These are phyloP conservation scores for Trichoderma virens DNA, from an alignment of 495 filamentous ascomycete genomes.

Conservation along the genomic window DNA sequence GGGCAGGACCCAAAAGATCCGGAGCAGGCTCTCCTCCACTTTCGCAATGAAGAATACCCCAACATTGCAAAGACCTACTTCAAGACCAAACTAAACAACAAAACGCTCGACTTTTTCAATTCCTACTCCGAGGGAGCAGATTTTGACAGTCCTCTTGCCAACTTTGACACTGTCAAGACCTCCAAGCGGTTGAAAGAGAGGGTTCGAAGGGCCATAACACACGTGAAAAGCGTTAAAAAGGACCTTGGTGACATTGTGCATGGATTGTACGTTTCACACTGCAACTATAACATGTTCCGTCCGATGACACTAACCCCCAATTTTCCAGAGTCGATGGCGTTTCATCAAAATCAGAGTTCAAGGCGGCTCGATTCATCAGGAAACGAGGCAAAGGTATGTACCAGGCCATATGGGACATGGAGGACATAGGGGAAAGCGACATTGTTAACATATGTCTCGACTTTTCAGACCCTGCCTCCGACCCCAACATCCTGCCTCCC, in stretches of 20 bases:
- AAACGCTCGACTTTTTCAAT: neutral
- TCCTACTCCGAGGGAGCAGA: neutral
- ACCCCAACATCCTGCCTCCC: neutral
- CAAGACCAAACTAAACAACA: neutral
- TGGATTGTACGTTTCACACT: neutral
- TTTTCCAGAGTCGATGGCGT: neutral
- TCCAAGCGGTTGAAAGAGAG: neutral
- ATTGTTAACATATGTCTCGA: constrained; percentile 5
- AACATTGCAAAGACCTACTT: neutral
- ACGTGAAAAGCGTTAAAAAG: neutral
- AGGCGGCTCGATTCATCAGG: neutral
- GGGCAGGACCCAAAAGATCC: neutral
- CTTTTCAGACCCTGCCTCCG: constrained; percentile 1
- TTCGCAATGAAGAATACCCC: neutral
- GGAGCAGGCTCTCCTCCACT: neutral
- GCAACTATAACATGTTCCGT: neutral
- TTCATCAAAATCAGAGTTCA: neutral
- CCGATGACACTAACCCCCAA: neutral
- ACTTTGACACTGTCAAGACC: neutral
- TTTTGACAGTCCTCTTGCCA: neutral
- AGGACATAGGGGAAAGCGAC: neutral
- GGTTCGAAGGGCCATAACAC: neutral
- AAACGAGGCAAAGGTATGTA: neutral
- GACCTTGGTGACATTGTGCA: neutral
- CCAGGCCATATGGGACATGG: neutral